Evolutionary conservation across 768 basidiomycete species (phyloP), one percentile per base, ranked within the genome.

Genomic region (Boletus coccyginus): DNA sequence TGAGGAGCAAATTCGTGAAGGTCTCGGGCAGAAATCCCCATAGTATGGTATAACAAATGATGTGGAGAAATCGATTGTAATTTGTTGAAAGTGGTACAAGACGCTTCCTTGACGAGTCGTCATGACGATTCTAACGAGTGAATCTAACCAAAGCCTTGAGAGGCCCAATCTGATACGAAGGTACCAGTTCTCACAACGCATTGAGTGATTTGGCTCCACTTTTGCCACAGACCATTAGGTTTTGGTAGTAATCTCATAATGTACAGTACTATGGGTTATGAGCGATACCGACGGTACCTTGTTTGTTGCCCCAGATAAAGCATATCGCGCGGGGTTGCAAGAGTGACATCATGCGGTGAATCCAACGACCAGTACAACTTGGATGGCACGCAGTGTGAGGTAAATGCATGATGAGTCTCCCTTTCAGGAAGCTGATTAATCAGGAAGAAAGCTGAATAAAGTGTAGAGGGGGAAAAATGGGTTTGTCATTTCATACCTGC

Each of bases 1-100:
- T 70, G 56, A 68, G 27, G 12, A 33, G 13, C 40, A 29, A 1
- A 29, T 35, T 54, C 21, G 16, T 11, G 43, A 41, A 31, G 13
- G 7, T 16, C 29, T 44, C 16, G 16, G 5, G 19, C 17, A 42
- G 48, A 46, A n/a, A 31, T 10, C 14, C 35, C 27, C n/a, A 41
- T 36, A 11, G 17, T 17, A 9, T 39, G 21, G 32, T 2, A 13
- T 32, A 5, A 29, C 17, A 27, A 16, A 14, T 55, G 35, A 17
- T 29, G 16, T 14, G 4, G 19, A 43, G 19, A 33, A 21, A 40
- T n/a, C 2, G 1, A 13, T 14, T 13, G 24, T 35, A 19, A 31
- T 19, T 46, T 39, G 50, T 40, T 46, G 46, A 40, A 49, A 44
- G 32, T 31, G 7, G 6, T 11, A 29, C 10, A 12, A 36, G 17